These are phyloP conservation scores for Zymoseptoria pseudotritici DNA, from an alignment of 2,329 filamentous ascomycete species.

Conservation along the genomic window DNA sequence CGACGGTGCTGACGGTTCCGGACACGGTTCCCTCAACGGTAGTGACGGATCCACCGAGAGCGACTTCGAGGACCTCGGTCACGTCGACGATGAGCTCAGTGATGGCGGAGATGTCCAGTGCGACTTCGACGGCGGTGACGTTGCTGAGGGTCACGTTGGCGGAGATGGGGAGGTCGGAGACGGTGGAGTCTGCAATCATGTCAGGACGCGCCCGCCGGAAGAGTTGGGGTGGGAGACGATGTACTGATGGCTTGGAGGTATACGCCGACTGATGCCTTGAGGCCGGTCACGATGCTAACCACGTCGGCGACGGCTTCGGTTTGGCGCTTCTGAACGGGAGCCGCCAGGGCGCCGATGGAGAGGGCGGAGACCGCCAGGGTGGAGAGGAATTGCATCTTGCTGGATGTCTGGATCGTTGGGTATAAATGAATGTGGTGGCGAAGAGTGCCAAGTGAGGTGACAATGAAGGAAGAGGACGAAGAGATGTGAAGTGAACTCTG, in stretches of 20 bases:
- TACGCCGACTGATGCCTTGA: background rate
- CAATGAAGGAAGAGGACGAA: constrained; percentile 8
- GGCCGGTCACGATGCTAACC: constrained; percentile 6
- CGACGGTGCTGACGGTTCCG: constrained; percentile 1
- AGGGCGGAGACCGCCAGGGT: constrained; percentile 14
- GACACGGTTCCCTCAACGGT: background rate
- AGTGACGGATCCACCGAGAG: constrained; percentile 3
- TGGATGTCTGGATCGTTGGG: constrained; percentile 5
- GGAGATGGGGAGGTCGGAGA: background rate
- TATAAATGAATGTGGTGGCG: constrained; percentile 15
- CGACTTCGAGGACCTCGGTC: constrained; percentile 5
- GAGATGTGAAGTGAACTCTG: constrained; percentile 2
- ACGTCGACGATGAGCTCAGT: background rate
- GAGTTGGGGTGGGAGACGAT: background rate
- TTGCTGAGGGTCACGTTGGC: background rate
- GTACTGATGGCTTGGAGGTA: background rate
- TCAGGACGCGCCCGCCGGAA: background rate
- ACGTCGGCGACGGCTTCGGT: constrained; percentile 1
- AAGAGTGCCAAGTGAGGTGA: constrained; percentile 3
- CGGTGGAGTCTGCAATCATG: background rate
- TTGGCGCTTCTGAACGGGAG: constrained; percentile 14
- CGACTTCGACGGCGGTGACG: background rate
- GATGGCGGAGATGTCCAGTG: background rate
- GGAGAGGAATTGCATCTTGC: constrained; percentile 15
- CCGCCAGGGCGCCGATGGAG: constrained; percentile 10